A percentile compares a stretch with the other conserved stretches of the same genome.
phyloP scores from a whole-genome alignment of 805 yeast species.

The Kodamaea kaohsiungensis region DNA sequence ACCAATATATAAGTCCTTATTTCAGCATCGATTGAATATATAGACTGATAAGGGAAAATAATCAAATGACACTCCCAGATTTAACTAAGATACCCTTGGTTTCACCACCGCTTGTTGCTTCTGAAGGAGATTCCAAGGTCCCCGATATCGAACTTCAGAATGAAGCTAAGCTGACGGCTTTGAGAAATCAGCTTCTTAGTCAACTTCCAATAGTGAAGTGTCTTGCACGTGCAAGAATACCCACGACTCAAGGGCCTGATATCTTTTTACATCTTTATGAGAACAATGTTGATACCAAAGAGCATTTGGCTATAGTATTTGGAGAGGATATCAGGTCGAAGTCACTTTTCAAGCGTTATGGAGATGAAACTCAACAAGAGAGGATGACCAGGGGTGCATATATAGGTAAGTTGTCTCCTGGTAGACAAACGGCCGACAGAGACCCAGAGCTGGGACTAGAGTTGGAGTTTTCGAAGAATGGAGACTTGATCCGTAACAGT shows the following conservation, averaged over 20 bases:
- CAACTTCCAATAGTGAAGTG: conserved; percentile 77
- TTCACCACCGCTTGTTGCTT: conserved; percentile 13
- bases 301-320: conserved; percentile 95
- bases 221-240: conserved; percentile 92
- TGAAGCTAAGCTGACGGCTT: conserved; percentile 18
- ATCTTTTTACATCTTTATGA: conserved; percentile 87
- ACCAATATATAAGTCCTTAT: neutral
- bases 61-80: conserved; percentile 7
- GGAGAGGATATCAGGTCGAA: conserved; percentile 87
- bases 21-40: neutral
- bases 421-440: conserved; percentile 67
- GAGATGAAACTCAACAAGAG: conserved; percentile 82
- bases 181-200: conserved; percentile 42
- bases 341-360: conserved; percentile 60
- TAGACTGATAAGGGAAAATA: neutral
- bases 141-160: neutral
- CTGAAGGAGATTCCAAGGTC: neutral
- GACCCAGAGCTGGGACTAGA: conserved; percentile 39
- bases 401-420: conserved; percentile 86
- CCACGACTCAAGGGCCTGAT: conserved; percentile 94
- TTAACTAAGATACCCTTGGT: conserved; percentile 15
- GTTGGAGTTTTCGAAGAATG: conserved; percentile 34
- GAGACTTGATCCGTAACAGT: conserved; percentile 26
- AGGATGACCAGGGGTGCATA: conserved; percentile 99
- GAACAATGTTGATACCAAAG: conserved; percentile 85